Conservation (phyloP, 768 basidiomycete genomes). For the Kwoniella botswanensis region DNA sequence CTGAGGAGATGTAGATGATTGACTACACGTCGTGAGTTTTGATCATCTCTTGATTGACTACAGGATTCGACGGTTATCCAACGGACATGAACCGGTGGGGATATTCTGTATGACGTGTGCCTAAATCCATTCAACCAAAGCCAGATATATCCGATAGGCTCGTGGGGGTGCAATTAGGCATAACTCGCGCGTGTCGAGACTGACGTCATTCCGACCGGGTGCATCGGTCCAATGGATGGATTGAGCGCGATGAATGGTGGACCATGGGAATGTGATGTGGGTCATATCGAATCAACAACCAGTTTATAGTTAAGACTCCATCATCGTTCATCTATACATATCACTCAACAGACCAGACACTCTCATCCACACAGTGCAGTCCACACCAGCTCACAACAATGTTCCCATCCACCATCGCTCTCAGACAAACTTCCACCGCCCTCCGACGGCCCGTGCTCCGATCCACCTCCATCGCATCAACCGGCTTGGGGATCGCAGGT, state of each 20-base stretch:
- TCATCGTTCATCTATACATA: background rate
- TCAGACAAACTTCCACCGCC: conserved; percentile 31
- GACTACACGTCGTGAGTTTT: background rate
- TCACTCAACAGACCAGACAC: background rate
- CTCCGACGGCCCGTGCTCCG: conserved; percentile 20
- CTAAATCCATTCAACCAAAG: background rate
- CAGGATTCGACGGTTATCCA: too few relatives aligned
- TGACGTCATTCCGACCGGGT: background rate
- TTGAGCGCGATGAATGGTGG: background rate
- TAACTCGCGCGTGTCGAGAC: background rate
- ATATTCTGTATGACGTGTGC: background rate
- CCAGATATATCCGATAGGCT: background rate
- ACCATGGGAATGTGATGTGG: conserved; percentile 1
- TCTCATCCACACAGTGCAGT: background rate
- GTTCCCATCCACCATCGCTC: conserved; percentile 33
- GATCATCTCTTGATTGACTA: too few relatives aligned
- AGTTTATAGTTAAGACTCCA: background rate
- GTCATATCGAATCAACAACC: conserved; percentile 9
- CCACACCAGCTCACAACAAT: conserved; percentile 19
- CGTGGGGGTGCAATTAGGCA: background rate
- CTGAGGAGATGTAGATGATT: background rate
- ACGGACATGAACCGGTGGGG: conserved; percentile 5
- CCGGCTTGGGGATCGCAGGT: conserved; percentile 31
- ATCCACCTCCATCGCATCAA: conserved; percentile 6
- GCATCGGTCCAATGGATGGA: conserved; percentile 4